Evolutionary conservation across 116 monocot genomes (phyloP), one percentile per base, ranked within the genome.

Genomic region (Papilionanthe hybrid): DNA sequence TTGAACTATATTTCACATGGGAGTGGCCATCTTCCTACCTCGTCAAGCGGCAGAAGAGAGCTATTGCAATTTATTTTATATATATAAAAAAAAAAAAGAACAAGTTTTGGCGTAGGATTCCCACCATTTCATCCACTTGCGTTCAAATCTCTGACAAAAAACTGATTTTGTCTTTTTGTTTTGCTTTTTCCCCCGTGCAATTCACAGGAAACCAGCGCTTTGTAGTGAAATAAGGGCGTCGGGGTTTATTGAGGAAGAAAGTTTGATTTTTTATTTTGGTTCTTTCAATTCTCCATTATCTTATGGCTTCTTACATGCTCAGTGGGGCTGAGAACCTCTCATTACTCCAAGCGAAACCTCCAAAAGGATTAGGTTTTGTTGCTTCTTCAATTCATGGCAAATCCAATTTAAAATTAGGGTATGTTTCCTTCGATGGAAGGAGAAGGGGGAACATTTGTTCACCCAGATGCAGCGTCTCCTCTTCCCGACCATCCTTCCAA

Each of bases 401-500:
- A 25, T 50, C 47, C 49, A 25, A 6, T 75, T 23, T 47, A 49
- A 48, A 75, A 75, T 49, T 75, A 42, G 75, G 75, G 48, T 75
- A 49, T 49, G 20, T 42, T 13, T 27, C 55, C 15, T 12, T 77
- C 13, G 41, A 56, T 43, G 50, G 53, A 68, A 68, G 32, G 69
- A 44, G 37, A 55, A 79, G 19, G 28, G 7, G 11, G 15, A 80
- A 32, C 10, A 45, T 75, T 49, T 75, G 49, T 47, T 75, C 75
- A 25, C 9, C 78, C 8, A 83, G 63, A 13, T 90, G 93, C 74
- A 87, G 86, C 77, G n/a, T 84, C 77, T 88, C 91, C 60, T 87
- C 91, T 77, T 87, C 95, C 1, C 82, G 98, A 75, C 90, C 98
- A 0, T 85, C 91, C 0, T 88, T 85, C 9, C 91, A 92, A 84